phyloP scores from a whole-genome alignment of 2,329 filamentous ascomycete species.

The Penicillium expansum region DNA sequence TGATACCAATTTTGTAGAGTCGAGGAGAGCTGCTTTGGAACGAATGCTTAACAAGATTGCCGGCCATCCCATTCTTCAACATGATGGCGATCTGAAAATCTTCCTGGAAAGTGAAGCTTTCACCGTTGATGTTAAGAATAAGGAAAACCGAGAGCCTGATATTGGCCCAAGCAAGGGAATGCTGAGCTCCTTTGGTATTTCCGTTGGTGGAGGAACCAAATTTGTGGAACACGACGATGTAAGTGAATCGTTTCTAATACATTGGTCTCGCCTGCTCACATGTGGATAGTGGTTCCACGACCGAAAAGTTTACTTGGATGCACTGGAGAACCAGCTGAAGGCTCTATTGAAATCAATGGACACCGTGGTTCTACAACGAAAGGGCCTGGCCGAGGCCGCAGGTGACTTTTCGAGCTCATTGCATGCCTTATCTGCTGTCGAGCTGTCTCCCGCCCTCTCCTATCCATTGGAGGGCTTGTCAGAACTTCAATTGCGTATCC shows the following conservation, averaged over 20 bases:
- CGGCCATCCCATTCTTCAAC: conserved; percentile 82
- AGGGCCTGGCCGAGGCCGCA: conserved; percentile 88
- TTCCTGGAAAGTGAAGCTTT: conserved; percentile 96
- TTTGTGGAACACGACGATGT: conserved; percentile 98
- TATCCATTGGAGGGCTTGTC: conserved; percentile 87
- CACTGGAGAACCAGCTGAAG: conserved; percentile 86
- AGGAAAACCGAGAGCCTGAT: conserved; percentile 84
- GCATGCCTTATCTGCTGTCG: conserved; percentile 88
- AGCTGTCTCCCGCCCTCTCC: conserved; percentile 83
- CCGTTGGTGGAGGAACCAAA: conserved; percentile 72
- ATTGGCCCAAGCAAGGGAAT: conserved; percentile 90
- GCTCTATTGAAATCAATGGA: conserved; percentile 91
- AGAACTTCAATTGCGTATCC: conserved; percentile 88
- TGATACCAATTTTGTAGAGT: conserved; percentile 95
- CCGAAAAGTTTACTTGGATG: conserved; percentile 89
- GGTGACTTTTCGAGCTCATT: conserved; percentile 90
- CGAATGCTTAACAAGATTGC: conserved; percentile 98
- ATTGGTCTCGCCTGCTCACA: conserved; percentile 21
- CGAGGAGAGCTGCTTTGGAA: conserved; percentile 82
- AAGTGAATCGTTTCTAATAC: conserved; percentile 37
- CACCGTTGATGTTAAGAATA: conserved; percentile 96
- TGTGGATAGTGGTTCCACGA: conserved; percentile 86
- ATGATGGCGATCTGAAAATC: conserved; percentile 90
- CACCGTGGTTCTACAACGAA: conserved; percentile 84
- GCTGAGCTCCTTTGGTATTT: conserved; percentile 78